Percentiles rank a stretch among this genome's conserved stretches.
Conservation (phyloP, 208 protist species). For the Trypanosoma brucei region DNA sequence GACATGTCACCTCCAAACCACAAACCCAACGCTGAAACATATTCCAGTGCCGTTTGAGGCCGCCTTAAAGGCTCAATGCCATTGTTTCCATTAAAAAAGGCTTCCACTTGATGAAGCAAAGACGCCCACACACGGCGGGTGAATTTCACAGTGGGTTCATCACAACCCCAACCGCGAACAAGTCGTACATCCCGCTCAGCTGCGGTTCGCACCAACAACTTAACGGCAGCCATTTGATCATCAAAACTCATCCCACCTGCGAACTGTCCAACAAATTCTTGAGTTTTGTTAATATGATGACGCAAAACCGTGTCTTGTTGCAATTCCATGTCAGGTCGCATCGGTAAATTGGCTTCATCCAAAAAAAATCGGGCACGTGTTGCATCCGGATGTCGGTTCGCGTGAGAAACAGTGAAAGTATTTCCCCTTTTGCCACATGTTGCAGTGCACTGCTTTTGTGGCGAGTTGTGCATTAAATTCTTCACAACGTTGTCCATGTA, state of each 20-base stretch:
- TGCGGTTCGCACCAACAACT: slow-evolving; percentile 41
- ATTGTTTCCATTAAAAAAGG: slow-evolving; percentile 24
- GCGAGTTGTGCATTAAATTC: too few relatives aligned
- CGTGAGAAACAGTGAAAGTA: slow-evolving; percentile 45
- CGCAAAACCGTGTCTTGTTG: slow-evolving; percentile 28
- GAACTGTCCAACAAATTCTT: slow-evolving; percentile 40
- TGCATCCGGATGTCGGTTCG: slow-evolving; percentile 25
- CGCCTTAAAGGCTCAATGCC: slow-evolving; percentile 8
- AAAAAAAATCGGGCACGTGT: background rate
- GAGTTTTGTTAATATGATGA: slow-evolving; percentile 21
- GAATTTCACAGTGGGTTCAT: slow-evolving; percentile 36
- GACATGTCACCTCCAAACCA: slow-evolving; percentile 69
- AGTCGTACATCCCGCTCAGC: slow-evolving; percentile 35
- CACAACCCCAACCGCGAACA: slow-evolving; percentile 19
- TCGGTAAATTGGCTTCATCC: background rate
- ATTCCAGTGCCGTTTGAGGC: slow-evolving; percentile 47
- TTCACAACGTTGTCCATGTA: too few relatives aligned
- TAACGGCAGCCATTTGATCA: slow-evolving; percentile 31
- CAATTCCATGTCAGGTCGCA: slow-evolving; percentile 29
- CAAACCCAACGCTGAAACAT: slow-evolving; percentile 63
- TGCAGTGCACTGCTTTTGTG: background rate
- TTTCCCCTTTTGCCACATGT: slow-evolving; percentile 10
- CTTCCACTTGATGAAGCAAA: slow-evolving; percentile 46
- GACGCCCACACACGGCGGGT: slow-evolving; percentile 50
- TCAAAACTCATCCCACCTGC: slow-evolving; percentile 26